Base-by-base conservation (phyloP, 768 basidiomycete genomes). In the Leccinum variicolor region DNA sequence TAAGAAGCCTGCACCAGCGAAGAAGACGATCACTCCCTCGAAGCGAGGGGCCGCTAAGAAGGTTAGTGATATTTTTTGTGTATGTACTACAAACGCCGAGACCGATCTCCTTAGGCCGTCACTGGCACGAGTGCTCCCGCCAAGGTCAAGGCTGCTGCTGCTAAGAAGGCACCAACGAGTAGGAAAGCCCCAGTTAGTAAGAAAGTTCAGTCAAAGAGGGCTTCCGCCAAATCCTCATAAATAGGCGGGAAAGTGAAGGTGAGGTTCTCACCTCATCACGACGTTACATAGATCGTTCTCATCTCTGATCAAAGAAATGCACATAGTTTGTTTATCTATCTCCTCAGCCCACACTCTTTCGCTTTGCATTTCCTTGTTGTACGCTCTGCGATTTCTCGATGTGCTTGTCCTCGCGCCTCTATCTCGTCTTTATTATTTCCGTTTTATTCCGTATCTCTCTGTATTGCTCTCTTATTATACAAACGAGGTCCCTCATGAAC, bases 41-140 rank as follows among this genome's bases (percentile, higher is more conserved):
- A 83, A 80, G 68, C 76, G 83, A 33, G 83, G 79, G 31, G 48
- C 77, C 1, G 83, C 81, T 9, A 90, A 89, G 79, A 90, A 88
- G 83, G 85, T 85, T 46, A 36, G 62, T 59, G 1, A 17, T 36
- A 31, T 52, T 45, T 15, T 5, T 43, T 50, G 7, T 39, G 15
- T n/a, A 9, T 39, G 15, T n/a, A 9, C 52, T 52, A 25, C 50
- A 53, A 31, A 36, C 17, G 47, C 47, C 29, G 33, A 50, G 41
- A 53, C 17, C n/a, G 45, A 62, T 21, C 45, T 29, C 62, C 8
- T 21, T 62, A 87, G 85, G 75, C 77, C 61, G 74, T 79, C 25
- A 85, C 81, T 39, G 83, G 85, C 9, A 74, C 76, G 0, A 75
- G 73, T 11, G 64, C 80, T 25, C 65, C 79, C 34, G 58, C 77